These are phyloP conservation scores for Metarhizium anisopliae DNA, from an alignment of 2,329 filamentous ascomycete genomes.

Conservation along the genomic window DNA sequence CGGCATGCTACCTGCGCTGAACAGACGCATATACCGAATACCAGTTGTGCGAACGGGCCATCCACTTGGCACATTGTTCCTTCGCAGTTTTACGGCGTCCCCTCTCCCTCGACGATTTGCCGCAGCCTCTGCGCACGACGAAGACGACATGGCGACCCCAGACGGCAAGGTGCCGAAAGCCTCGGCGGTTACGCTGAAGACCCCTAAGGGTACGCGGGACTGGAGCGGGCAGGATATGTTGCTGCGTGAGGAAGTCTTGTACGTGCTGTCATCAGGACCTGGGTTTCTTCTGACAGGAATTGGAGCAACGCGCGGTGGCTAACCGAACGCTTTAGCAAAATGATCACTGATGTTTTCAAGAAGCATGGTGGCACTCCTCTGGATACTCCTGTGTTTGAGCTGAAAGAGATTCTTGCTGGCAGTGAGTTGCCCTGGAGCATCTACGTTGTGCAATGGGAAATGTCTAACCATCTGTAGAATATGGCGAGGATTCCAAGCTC, in stretches of 20 bases:
- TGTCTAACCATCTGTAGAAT: conserved; percentile 37
- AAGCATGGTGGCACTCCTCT: conserved; percentile 72
- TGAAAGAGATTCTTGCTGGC: conserved; percentile 76
- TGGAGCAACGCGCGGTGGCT: background rate
- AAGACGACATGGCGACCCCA: conserved; percentile 22
- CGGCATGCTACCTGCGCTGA: conserved; percentile 12
- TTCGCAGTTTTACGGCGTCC: conserved; percentile 3
- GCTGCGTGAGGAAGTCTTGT: conserved; percentile 71
- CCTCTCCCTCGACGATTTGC: background rate
- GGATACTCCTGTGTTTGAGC: conserved; percentile 77
- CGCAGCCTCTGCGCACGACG: background rate
- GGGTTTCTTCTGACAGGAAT: background rate
- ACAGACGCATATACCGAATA: conserved; percentile 4
- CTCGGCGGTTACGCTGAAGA: conserved; percentile 52
- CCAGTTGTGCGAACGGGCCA: conserved; percentile 2
- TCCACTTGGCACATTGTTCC: background rate
- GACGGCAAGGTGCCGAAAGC: conserved; percentile 36
- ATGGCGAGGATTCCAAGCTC: conserved; percentile 85
- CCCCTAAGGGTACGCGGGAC: conserved; percentile 85
- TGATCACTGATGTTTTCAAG: conserved; percentile 72
- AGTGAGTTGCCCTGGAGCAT: conserved; percentile 24
- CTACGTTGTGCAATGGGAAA: background rate
- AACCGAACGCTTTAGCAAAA: conserved; percentile 26
- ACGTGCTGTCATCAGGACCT: background rate
- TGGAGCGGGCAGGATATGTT: conserved; percentile 74